These are phyloP conservation scores for Suillus sp. DNA, from an alignment of 768 basidiomycete genomes.

Conservation along the genomic window DNA sequence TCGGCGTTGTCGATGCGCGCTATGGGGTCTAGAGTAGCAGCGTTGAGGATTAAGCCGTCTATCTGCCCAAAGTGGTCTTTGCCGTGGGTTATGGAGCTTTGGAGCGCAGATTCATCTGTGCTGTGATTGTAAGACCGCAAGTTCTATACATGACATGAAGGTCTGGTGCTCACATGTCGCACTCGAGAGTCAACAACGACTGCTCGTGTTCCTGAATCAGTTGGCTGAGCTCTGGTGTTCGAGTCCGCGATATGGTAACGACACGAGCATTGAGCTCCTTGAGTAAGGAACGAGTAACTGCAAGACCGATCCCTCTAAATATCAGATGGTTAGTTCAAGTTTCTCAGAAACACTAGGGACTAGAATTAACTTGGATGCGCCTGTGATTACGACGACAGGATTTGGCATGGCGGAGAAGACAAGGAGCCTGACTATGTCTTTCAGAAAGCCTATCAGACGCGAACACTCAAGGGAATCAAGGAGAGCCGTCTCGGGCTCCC, in stretches of 20 bases:
- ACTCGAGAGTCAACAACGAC: slow-evolving; percentile 56
- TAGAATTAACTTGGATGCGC: slow-evolving; percentile 71
- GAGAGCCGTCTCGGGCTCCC: slow-evolving; percentile 2
- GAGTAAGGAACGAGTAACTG: slow-evolving; percentile 69
- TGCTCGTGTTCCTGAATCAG: slow-evolving; percentile 43
- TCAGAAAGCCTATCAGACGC: background rate
- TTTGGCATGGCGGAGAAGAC: slow-evolving; percentile 29
- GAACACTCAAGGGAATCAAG: background rate
- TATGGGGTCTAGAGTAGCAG: slow-evolving; percentile 75
- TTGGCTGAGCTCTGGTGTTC: slow-evolving; percentile 60
- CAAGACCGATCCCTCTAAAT: slow-evolving; percentile 74
- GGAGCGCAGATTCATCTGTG: slow-evolving; percentile 56
- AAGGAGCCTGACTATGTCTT: background rate
- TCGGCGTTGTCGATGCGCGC: slow-evolving; percentile 55
- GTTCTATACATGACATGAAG: background rate
- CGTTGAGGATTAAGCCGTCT: slow-evolving; percentile 83
- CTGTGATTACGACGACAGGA: slow-evolving; percentile 78
- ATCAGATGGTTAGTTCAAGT: slow-evolving; percentile 11
- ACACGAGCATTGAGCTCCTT: slow-evolving; percentile 65
- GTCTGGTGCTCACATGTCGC: slow-evolving; percentile 68
- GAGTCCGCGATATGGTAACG: slow-evolving; percentile 73
- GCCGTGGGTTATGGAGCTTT: slow-evolving; percentile 56
- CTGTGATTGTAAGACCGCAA: slow-evolving; percentile 38
- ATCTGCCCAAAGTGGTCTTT: slow-evolving; percentile 56
- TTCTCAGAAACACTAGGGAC: slow-evolving; percentile 8